phyloP scores from a whole-genome alignment of 169 alveolate species.

The Amoebophrya sp. region DNA sequence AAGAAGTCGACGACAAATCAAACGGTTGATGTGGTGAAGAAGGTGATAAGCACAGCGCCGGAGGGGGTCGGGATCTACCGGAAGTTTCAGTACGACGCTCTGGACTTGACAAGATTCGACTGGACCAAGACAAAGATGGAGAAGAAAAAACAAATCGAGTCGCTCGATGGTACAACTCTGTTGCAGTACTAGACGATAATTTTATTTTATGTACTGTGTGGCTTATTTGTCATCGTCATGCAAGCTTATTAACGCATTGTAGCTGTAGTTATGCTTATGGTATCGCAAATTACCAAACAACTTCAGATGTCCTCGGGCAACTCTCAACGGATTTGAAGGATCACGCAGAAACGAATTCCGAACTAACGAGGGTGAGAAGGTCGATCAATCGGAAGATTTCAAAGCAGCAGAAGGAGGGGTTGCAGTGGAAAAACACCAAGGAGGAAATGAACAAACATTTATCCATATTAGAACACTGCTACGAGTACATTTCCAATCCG shows the following conservation, averaged over 20 bases:
- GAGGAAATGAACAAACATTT: neutral
- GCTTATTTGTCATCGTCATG: neutral
- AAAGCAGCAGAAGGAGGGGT: neutral
- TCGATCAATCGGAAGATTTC: neutral
- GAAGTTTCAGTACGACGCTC: neutral
- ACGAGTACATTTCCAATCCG: slow-evolving; percentile 19
- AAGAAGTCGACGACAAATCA: neutral
- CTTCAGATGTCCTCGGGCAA: neutral
- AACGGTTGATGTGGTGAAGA: neutral
- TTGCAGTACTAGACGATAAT: neutral
- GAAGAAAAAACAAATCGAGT: neutral
- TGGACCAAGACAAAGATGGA: neutral
- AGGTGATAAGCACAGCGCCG: neutral
- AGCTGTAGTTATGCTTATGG: no score
- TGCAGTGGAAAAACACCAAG: slow-evolving; percentile 4
- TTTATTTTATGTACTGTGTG: neutral
- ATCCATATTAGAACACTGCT: neutral
- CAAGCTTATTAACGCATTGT: neutral
- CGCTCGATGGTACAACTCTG: neutral
- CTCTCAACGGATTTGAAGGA: neutral
- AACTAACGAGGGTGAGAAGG: neutral
- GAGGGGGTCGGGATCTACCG: neutral
- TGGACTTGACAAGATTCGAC: neutral
- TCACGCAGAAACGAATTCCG: neutral
- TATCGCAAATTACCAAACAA: no score